Evolutionary conservation across 2,329 filamentous ascomycete species (phyloP).

Genomic region (Arthrobotrys pseudoclavata): DNA sequence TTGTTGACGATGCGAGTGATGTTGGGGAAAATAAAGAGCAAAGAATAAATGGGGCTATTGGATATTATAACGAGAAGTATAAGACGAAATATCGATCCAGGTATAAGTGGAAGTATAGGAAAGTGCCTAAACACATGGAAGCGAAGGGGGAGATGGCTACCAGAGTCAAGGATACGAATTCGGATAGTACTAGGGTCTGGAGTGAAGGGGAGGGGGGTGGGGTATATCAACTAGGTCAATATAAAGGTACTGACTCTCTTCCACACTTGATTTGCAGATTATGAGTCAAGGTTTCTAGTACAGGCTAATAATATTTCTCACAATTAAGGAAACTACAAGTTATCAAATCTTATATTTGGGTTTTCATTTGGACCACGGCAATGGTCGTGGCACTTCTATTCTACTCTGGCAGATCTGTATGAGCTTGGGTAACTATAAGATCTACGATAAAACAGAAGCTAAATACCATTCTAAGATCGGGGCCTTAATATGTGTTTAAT

Average conservation of each 20-base stretch:
- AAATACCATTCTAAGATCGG: neutral
- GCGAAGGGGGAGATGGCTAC: neutral
- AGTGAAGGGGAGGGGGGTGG: neutral
- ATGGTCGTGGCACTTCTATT: neutral
- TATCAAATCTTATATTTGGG: neutral
- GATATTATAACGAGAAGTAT: slow-evolving; percentile 2
- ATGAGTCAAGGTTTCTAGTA: neutral
- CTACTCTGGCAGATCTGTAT: neutral
- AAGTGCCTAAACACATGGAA: slow-evolving; percentile 1
- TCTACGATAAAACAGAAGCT: neutral
- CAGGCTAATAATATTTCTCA: neutral
- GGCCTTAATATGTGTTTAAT: neutral
- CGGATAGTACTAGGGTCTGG: too few relatives aligned
- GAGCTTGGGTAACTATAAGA: neutral
- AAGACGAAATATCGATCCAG: slow-evolving; percentile 7
- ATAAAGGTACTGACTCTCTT: neutral
- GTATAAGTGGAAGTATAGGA: slow-evolving; percentile 14
- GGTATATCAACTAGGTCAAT: neutral
- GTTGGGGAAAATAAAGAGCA: neutral
- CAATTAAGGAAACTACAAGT: neutral
- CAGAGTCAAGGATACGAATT: neutral
- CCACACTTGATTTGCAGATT: neutral
- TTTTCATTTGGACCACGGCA: neutral
- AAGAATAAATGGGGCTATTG: slow-evolving; percentile 3
- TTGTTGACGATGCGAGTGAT: too few relatives aligned